Evolutionary conservation across 345 rosid species (phyloP).

Genomic region (Kernera saxatilis): DNA sequence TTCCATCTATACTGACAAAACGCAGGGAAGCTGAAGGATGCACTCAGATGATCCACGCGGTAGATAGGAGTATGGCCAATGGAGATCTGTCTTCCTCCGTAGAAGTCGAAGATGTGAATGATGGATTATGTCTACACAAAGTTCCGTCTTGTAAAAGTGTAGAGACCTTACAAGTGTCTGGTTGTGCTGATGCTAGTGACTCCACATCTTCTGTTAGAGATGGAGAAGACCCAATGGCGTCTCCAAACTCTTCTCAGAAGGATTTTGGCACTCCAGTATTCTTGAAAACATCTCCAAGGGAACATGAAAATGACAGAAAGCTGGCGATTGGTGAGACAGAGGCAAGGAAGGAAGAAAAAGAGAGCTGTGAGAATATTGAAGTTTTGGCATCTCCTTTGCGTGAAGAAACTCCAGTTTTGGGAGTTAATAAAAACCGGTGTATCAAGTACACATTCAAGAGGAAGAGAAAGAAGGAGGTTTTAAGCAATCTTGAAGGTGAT

Average conservation of each 20-base stretch:
- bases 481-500: constrained; percentile 46
- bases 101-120: constrained; percentile 1
- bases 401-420: constrained; percentile 30
- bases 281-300: constrained; percentile 19
- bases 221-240: neutral
- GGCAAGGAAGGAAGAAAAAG: constrained; percentile 31
- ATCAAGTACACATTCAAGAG: constrained; percentile 77
- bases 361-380: constrained; percentile 26
- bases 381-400: constrained; percentile 33
- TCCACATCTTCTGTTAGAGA: constrained; percentile 11
- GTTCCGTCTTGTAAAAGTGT: neutral
- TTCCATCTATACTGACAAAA: constrained; percentile 63
- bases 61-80: constrained; percentile 36
- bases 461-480: constrained; percentile 62
- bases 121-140: neutral
- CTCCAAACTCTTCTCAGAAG: constrained; percentile 20
- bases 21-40: constrained; percentile 57
- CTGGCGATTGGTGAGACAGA: constrained; percentile 11
- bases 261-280: constrained; percentile 12
- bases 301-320: constrained; percentile 22
- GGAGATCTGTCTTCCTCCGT: constrained; percentile 16
- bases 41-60: constrained; percentile 58
- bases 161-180: constrained; percentile 9
- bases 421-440: constrained; percentile 37
- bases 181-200: constrained; percentile 15